Evolutionary conservation across 1,139 yeast genomes (phyloP).

Genomic region (Hemisphaericaspora xylanilytica): DNA sequence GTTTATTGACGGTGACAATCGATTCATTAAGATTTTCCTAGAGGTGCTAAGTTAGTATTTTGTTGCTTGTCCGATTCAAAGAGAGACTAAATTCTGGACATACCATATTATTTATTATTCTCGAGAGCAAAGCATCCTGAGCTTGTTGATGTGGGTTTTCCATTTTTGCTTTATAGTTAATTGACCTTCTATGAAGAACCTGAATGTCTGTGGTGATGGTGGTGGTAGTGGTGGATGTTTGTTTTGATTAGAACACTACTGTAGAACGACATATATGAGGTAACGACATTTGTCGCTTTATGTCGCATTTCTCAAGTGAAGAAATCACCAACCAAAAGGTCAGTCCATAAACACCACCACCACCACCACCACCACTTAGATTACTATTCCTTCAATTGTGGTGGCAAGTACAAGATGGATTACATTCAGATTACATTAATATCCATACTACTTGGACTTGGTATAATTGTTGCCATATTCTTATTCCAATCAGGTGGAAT

Average conservation of each 20-base stretch:
- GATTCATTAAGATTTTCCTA: conserved; percentile 73
- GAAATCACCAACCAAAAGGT: too few relatives aligned
- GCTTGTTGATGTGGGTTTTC: conserved; percentile 90
- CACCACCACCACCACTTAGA: too few relatives aligned
- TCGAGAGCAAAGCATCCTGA: conserved; percentile 72
- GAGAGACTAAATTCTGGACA: conserved; percentile 17
- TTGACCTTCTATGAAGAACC: too few relatives aligned
- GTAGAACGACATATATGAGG: too few relatives aligned
- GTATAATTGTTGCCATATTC: conserved; percentile 22
- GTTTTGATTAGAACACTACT: too few relatives aligned
- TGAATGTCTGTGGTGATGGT: not conserved
- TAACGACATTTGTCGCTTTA: too few relatives aligned
- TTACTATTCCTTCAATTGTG: too few relatives aligned
- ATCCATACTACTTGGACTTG: conserved; percentile 24
- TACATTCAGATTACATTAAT: conserved; percentile 21
- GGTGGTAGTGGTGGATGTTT: too few relatives aligned
- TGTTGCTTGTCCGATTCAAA: not conserved
- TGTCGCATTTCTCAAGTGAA: too few relatives aligned
- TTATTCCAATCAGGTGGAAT: conserved; percentile 25
- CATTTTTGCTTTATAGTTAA: conserved; percentile 36
- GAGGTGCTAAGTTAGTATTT: conserved; percentile 9
- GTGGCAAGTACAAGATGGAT: conserved; percentile 22
- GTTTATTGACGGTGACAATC: conserved; percentile 58
- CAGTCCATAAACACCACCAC: too few relatives aligned
- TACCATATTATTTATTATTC: conserved; percentile 76